Evolutionary conservation across 2,329 filamentous ascomycete genomes (phyloP).

Genomic region (Tolypocladium paradoxum): DNA sequence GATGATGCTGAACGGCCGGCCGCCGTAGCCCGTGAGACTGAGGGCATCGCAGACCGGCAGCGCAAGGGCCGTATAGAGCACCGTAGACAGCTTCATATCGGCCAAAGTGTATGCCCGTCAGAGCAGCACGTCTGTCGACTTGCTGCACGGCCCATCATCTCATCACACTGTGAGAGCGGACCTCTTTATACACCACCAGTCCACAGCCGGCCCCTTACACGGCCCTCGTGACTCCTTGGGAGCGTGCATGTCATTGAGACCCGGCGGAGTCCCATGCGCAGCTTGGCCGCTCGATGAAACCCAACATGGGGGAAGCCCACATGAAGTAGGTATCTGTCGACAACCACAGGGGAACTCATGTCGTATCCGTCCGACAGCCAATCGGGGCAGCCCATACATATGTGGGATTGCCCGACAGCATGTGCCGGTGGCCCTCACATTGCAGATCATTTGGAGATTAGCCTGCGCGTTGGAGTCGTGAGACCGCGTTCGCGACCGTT

Average conservation of each 20-base stretch:
- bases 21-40: constrained; percentile 7
- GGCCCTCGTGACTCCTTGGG: not conserved
- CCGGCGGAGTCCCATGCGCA: not conserved
- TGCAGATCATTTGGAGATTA: too few species aligned
- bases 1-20: constrained; percentile 11
- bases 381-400: too few species aligned
- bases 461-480: not conserved
- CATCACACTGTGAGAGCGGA: not conserved
- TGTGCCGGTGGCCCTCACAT: too few species aligned
- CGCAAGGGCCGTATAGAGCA: constrained; percentile 6
- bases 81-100: constrained; percentile 13
- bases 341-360: not conserved
- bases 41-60: constrained; percentile 7
- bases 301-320: too few species aligned
- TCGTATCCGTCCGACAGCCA: not conserved
- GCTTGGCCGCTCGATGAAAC: not conserved
- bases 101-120: not conserved
- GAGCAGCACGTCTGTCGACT: not conserved
- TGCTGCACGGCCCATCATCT: too few species aligned
- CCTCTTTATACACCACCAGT: not conserved
- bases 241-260: not conserved
- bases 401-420: not conserved
- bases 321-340: not conserved
- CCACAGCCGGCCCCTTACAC: too few species aligned
- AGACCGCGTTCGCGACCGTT: not conserved